These are phyloP conservation scores for Pichia californica DNA, from an alignment of 805 yeast species.

Conservation along the genomic window DNA sequence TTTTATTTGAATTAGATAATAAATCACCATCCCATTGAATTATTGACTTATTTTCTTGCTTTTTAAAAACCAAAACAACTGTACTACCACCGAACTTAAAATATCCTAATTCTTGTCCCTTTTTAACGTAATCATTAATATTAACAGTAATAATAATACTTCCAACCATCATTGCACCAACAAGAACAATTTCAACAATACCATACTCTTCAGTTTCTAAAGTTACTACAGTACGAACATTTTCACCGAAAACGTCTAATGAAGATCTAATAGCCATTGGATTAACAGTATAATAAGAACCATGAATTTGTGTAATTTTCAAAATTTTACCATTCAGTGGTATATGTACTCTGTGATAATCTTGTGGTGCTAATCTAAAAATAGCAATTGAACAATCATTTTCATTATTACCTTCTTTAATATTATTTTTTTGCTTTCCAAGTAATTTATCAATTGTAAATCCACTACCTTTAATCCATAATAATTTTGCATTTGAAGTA, in stretches of 20 bases:
- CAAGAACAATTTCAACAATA: constrained; percentile 65
- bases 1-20: constrained; percentile 54
- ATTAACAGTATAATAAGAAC: constrained; percentile 92
- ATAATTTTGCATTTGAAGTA: constrained; percentile 52
- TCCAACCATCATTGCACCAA: constrained; percentile 99
- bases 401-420: constrained; percentile 31
- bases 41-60: constrained; percentile 16
- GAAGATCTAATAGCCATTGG: constrained; percentile 93
- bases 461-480: constrained; percentile 87
- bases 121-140: constrained; percentile 48
- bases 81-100: constrained; percentile 97
- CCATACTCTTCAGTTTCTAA: constrained; percentile 77
- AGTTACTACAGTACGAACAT: constrained; percentile 72
- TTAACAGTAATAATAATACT: constrained; percentile 67
- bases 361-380: constrained; percentile 93
- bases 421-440: constrained; percentile 32
- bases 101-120: constrained; percentile 87
- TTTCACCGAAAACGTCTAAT: constrained; percentile 90
- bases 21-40: constrained; percentile 71
- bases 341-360: constrained; percentile 87
- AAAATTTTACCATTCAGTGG: constrained; percentile 77
- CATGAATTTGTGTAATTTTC: constrained; percentile 62
- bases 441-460: constrained; percentile 59
- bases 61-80: constrained; percentile 57
- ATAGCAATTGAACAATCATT: constrained; percentile 53